These are phyloP conservation scores for Malus hybrid DNA, from an alignment of 331 rosid species.

Conservation along the genomic window DNA sequence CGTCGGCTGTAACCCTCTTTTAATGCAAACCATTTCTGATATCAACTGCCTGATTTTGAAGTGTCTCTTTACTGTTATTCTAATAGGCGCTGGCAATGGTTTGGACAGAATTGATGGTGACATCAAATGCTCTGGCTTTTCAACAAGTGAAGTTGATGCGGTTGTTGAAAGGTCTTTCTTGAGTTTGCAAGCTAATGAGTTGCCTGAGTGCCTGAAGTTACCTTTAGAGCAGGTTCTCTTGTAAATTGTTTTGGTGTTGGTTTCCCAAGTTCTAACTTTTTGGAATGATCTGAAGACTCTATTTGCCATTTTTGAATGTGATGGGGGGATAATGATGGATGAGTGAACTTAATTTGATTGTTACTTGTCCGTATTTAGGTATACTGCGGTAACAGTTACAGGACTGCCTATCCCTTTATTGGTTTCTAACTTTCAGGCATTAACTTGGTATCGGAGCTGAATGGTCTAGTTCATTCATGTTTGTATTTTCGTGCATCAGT, in stretches of 20 bases:
- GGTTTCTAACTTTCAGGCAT: neutral
- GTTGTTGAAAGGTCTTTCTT: slow-evolving; percentile 23
- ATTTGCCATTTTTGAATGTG: neutral
- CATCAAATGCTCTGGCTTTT: slow-evolving; percentile 16
- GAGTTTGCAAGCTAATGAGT: slow-evolving; percentile 30
- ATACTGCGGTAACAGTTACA: neutral
- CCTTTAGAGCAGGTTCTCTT: slow-evolving; percentile 36
- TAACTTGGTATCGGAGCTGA: neutral
- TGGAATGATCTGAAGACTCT: neutral
- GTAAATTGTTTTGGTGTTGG: neutral
- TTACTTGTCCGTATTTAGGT: neutral
- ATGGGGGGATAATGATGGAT: neutral
- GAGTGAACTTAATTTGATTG: neutral
- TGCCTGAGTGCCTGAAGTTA: slow-evolving; percentile 25
- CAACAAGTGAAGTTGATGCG: slow-evolving; percentile 22
- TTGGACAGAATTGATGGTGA: slow-evolving; percentile 14
- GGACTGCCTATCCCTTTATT: neutral
- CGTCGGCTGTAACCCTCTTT: neutral
- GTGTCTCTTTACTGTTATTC: slow-evolving; percentile 10
- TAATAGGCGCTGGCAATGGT: slow-evolving; percentile 15
- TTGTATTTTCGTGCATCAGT: neutral
- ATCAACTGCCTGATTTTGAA: neutral
- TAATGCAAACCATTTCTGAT: neutral
- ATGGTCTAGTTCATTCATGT: neutral
- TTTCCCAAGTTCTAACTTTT: neutral